Percentiles rank a stretch among this genome's conserved stretches.
Conservation (phyloP, 768 basidiomycete species). For the Russula virescens region DNA sequence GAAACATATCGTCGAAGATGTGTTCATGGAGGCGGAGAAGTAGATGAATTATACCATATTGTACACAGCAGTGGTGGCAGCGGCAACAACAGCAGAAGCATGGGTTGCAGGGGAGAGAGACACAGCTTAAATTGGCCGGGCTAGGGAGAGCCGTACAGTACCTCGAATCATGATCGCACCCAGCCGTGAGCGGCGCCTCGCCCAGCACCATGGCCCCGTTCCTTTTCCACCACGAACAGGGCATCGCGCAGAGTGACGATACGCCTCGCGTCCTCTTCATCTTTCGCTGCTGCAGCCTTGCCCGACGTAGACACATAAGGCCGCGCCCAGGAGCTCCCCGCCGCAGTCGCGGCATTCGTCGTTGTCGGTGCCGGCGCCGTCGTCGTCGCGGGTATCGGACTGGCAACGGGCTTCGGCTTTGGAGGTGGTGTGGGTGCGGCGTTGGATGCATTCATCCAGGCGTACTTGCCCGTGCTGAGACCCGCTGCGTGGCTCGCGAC, state of each 20-base stretch:
- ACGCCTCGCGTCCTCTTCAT: slow-evolving; percentile 49
- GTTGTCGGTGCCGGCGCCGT: slow-evolving; percentile 25
- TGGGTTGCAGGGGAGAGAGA: neutral
- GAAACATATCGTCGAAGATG: neutral
- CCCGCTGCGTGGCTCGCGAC: slow-evolving; percentile 89
- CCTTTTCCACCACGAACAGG: slow-evolving; percentile 80
- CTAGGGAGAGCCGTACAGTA: neutral
- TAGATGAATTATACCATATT: slow-evolving; percentile 2
- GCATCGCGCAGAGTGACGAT: slow-evolving; percentile 71
- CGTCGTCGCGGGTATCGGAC: slow-evolving; percentile 30
- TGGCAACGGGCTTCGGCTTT: slow-evolving; percentile 29
- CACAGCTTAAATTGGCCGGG: neutral
- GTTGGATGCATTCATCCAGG: slow-evolving; percentile 79
- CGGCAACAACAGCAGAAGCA: neutral
- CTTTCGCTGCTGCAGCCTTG: slow-evolving; percentile 36
- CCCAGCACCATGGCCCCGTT: slow-evolving; percentile 79
- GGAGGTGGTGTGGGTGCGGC: slow-evolving; percentile 37
- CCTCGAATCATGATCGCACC: slow-evolving; percentile 25
- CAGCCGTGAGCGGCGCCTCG: slow-evolving; percentile 68
- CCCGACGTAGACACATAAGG: slow-evolving; percentile 54
- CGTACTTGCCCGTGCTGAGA: slow-evolving; percentile 64
- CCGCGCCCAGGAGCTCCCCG: slow-evolving; percentile 47
- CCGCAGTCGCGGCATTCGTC: slow-evolving; percentile 17
- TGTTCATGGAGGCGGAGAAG: neutral
- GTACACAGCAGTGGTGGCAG: slow-evolving; percentile 5